phyloP scores from a whole-genome alignment of 768 basidiomycete species.

The Tricholomella constricta region DNA sequence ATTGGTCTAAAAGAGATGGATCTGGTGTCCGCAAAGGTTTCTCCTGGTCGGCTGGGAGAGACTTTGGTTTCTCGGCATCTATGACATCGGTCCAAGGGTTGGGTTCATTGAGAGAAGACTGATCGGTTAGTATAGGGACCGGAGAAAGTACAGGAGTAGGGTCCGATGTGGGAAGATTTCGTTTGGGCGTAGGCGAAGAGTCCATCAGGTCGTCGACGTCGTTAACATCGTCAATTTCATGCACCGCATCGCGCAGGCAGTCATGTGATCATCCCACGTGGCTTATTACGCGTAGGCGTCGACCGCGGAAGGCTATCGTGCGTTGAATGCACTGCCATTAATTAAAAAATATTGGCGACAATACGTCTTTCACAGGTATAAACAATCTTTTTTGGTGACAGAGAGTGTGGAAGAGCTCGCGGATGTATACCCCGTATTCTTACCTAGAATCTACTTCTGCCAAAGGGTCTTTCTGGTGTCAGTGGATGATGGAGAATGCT shows the following conservation, averaged over 20 bases:
- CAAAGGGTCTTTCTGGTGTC: neutral
- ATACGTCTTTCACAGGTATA: no score
- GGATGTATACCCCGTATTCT: no score
- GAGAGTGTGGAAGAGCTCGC: no score
- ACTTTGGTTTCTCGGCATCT: constrained; percentile 17
- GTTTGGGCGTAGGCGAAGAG: neutral
- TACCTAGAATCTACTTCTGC: no score
- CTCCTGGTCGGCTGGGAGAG: constrained; percentile 17
- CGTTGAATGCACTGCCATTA: no score
- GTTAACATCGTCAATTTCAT: neutral
- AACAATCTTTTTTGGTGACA: no score
- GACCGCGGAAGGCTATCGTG: no score
- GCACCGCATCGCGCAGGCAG: neutral
- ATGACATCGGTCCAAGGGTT: constrained; percentile 44
- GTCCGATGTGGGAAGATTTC: neutral
- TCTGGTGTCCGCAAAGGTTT: constrained; percentile 42
- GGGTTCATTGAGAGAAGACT: constrained; percentile 24
- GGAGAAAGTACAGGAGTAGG: neutral
- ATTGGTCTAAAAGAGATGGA: constrained; percentile 42
- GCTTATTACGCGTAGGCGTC: no score
- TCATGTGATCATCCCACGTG: neutral
- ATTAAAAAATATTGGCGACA: no score
- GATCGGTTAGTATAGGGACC: constrained; percentile 4
- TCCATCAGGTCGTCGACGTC: constrained; percentile 16
- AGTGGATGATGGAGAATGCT: constrained; percentile 1